Conservation (phyloP, 148 eudicot genomes). For the Fagopyrum tataricum region DNA sequence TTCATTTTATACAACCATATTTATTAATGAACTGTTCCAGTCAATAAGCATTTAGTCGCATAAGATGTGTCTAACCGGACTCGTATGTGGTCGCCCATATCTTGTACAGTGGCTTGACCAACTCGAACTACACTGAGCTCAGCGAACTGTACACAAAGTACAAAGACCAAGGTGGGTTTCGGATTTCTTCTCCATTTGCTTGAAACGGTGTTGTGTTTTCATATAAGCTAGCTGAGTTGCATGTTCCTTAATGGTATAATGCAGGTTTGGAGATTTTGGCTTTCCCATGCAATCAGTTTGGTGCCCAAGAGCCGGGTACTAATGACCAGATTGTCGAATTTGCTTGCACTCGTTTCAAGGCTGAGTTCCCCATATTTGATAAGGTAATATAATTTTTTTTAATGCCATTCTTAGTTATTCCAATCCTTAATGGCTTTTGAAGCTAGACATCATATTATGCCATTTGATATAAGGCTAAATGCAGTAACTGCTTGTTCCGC, state of each 20-base stretch:
- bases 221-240: background rate
- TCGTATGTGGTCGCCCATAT: background rate
- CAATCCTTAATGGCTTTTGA: background rate
- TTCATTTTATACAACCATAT: background rate
- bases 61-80: background rate
- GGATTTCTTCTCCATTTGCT: background rate
- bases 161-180: slow-evolving; percentile 45
- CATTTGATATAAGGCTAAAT: background rate
- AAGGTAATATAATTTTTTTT: slow-evolving; percentile 36
- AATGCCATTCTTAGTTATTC: background rate
- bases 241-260: background rate
- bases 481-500: too few species aligned
- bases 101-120: slow-evolving; percentile 47
- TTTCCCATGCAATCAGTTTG: slow-evolving; percentile 89
- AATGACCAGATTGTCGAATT: slow-evolving; percentile 62
- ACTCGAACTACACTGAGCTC: slow-evolving; percentile 60
- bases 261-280: slow-evolving; percentile 80
- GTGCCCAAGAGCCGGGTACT: slow-evolving; percentile 78
- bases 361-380: slow-evolving; percentile 80
- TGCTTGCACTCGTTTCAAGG: slow-evolving; percentile 67
- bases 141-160: slow-evolving; percentile 49
- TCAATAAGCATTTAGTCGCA: background rate
- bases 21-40: background rate
- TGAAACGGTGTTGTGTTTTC: background rate
- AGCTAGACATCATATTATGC: background rate